Conservation (phyloP, 225 moss, liverwort and hornwort species). For the Marchantia polymorpha region DNA sequence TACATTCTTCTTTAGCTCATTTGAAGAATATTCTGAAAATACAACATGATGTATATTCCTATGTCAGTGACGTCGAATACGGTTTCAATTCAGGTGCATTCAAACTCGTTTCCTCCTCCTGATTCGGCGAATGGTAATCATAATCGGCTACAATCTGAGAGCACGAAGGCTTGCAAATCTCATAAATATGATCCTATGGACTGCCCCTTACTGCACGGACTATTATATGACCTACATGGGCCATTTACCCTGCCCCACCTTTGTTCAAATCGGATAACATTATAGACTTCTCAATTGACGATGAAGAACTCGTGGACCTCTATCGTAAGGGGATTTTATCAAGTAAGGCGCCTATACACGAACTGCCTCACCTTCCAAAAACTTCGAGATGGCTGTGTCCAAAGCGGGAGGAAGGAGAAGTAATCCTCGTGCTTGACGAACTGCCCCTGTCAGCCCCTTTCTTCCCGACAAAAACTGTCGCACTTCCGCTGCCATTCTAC, state of each 20-base stretch:
- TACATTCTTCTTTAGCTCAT: slow-evolving; percentile 84
- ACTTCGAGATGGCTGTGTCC: slow-evolving; percentile 45
- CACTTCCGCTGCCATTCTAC: slow-evolving; percentile 39
- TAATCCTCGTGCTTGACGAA: slow-evolving; percentile 37
- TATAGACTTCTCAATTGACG: too few species aligned
- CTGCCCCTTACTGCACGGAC: too few species aligned
- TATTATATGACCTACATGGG: too few species aligned
- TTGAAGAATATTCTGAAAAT: slow-evolving; percentile 60
- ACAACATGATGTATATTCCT: not conserved
- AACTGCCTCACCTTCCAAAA: slow-evolving; percentile 30
- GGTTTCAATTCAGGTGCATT: not conserved
- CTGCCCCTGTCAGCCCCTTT: slow-evolving; percentile 35
- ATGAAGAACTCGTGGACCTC: too few species aligned
- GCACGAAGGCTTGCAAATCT: too few species aligned
- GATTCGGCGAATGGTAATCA: not conserved
- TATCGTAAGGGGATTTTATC: too few species aligned
- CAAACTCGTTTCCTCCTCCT: not conserved
- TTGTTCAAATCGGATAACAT: too few species aligned
- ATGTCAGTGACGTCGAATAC: too few species aligned
- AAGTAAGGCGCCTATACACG: too few species aligned
- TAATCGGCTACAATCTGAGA: too few species aligned
- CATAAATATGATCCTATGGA: too few species aligned
- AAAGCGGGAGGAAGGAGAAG: slow-evolving; percentile 39
- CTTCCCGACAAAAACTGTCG: slow-evolving; percentile 25
- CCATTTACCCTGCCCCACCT: too few species aligned